These are phyloP conservation scores for Fusarium bactridioides DNA, from an alignment of 2,329 filamentous ascomycete genomes.

Conservation along the genomic window DNA sequence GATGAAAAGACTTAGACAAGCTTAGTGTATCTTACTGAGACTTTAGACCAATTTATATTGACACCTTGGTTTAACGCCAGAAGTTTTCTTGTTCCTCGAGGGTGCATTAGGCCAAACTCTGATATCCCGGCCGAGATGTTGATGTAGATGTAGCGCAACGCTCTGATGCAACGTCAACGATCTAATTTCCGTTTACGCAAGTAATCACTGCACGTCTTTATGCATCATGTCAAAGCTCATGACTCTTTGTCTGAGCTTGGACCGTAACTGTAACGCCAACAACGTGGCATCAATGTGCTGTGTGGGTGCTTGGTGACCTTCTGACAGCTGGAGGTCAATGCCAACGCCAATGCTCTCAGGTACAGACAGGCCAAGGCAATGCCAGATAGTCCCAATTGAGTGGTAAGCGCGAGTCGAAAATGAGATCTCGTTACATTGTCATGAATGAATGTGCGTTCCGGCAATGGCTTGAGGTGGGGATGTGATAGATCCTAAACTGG, in stretches of 20 bases:
- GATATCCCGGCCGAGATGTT: constrained; percentile 26
- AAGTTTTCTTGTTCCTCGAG: background rate
- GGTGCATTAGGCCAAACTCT: constrained; percentile 30
- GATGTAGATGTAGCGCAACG: constrained; percentile 15
- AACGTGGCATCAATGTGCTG: constrained; percentile 28
- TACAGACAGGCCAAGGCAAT: background rate
- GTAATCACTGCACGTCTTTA: constrained; percentile 8
- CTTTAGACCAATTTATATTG: background rate
- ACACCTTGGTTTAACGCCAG: background rate
- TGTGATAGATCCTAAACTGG: constrained; percentile 10
- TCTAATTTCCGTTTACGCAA: constrained; percentile 13
- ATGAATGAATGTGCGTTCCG: background rate
- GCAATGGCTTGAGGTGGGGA: background rate
- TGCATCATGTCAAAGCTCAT: constrained; percentile 7
- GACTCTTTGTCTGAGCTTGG: constrained; percentile 12
- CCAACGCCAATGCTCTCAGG: background rate
- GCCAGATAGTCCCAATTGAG: background rate
- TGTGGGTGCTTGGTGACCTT: background rate
- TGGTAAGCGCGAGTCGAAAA: background rate
- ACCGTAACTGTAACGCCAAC: constrained; percentile 1
- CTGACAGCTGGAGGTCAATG: background rate
- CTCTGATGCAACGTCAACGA: constrained; percentile 5
- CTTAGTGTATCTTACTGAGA: background rate
- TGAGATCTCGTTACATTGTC: constrained; percentile 17
- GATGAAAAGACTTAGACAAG: background rate